These are phyloP conservation scores for Lentinula sp. DNA, from an alignment of 768 basidiomycete species.

Conservation along the genomic window DNA sequence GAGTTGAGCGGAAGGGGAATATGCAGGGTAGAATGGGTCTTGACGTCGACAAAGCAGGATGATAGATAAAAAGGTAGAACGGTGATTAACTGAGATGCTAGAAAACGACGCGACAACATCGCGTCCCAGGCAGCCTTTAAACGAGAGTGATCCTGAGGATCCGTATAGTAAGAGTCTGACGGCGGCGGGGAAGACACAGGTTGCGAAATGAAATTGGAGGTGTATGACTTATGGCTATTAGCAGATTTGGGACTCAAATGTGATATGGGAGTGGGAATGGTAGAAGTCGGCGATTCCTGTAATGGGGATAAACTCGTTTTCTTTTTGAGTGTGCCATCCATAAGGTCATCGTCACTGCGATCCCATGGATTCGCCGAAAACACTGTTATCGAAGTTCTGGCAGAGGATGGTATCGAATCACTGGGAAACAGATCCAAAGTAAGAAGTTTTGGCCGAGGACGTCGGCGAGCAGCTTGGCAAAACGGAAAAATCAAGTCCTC, in stretches of 20 bases:
- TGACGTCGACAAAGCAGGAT: slow-evolving; percentile 47
- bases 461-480: slow-evolving; percentile 17
- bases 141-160: slow-evolving; percentile 58
- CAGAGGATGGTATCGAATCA: neutral
- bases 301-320: slow-evolving; percentile 18
- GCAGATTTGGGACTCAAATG: slow-evolving; percentile 11
- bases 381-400: slow-evolving; percentile 10
- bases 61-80: slow-evolving; percentile 66
- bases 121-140: slow-evolving; percentile 61
- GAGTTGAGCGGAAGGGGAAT: slow-evolving; percentile 55
- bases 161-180: slow-evolving; percentile 7
- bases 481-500: slow-evolving; percentile 71
- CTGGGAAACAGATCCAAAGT: slow-evolving; percentile 15
- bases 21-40: slow-evolving; percentile 39
- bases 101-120: slow-evolving; percentile 55
- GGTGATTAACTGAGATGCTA: slow-evolving; percentile 46
- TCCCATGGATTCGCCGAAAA: slow-evolving; percentile 7
- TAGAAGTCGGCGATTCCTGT: slow-evolving; percentile 15
- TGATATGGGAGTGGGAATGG: slow-evolving; percentile 6
- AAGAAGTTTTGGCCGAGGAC: slow-evolving; percentile 13
- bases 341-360: slow-evolving; percentile 13
- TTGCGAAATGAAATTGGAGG: slow-evolving; percentile 10
- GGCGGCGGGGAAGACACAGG: slow-evolving; percentile 1
- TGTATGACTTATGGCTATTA: slow-evolving; percentile 1
- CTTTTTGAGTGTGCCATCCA: slow-evolving; percentile 15